Evolutionary conservation across 2,329 filamentous ascomycete species (phyloP), one percentile per base, ranked within the genome.

Genomic region (Calonectria pseudoturangicola): DNA sequence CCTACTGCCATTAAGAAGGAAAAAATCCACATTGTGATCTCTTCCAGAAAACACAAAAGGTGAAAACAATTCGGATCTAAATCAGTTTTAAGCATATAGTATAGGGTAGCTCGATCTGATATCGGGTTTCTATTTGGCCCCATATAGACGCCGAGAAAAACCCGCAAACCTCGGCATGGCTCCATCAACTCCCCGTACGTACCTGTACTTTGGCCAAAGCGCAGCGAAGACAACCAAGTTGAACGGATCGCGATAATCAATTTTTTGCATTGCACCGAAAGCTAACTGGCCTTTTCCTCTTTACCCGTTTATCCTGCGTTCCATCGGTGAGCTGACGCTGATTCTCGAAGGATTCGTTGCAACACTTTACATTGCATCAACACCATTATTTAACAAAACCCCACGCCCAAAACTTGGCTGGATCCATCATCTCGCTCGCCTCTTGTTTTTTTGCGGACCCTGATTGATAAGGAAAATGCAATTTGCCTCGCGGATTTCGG

Each of bases 401-500:
- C 36, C 36, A 41, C 18, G 48, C 13, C 71, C 5, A 60, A 45
- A 67, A 9, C 66, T 48, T 36, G 30, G 33, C 39, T 62, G 63
- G 50, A 64, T 65, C 47, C 28, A 54, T 54, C 48, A n/a, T 47
- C 27, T 62, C 50, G 30, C 5, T 21, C 21, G 21, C 21, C 21
- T 21, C 30, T 39, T 6, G 48, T 27, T 25, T 15, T 36, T 15
- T 36, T 33, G 45, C 66, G 54, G 66, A 48, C 43, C 33, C 43
- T 39, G 30, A 25, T 48, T 47, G 25, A 65, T 36, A 47, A 25
- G 21, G 18, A 43, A 77, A 13, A 78, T 79, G 77, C 50, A 58
- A 54, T 54, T 54, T 60, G 51, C 68, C 56, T 74, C 60, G 45
- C 62, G 67, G 36, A 36, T 77, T 1, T 56, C 33, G 36, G 71